Evolutionary conservation across 2,329 filamentous ascomycete species (phyloP).

Genomic region (Biscogniauxia mediterranea): DNA sequence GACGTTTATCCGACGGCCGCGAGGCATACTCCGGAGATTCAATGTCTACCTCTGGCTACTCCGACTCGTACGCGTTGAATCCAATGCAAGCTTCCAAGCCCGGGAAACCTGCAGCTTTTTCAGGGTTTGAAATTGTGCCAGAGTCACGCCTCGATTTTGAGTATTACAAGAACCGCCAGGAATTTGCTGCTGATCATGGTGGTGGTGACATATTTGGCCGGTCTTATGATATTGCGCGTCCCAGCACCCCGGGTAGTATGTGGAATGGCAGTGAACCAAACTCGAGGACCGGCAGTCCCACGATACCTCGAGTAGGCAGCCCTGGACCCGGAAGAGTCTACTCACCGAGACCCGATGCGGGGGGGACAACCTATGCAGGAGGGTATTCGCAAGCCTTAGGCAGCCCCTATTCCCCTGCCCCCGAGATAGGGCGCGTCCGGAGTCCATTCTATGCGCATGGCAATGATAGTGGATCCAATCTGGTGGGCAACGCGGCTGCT

Average conservation of each 20-base stretch:
- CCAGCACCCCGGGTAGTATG: conserved; percentile 59
- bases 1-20: conserved; percentile 68
- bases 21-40: conserved; percentile 56
- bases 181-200: conserved; percentile 86
- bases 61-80: conserved; percentile 77
- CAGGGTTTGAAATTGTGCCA: conserved; percentile 86
- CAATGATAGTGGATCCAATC: conserved; percentile 53
- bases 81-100: conserved; percentile 63
- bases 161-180: conserved; percentile 85
- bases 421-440: conserved; percentile 35
- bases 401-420: conserved; percentile 26
- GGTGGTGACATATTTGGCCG: conserved; percentile 68
- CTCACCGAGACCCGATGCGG: conserved; percentile 24
- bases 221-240: conserved; percentile 56
- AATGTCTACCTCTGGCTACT: conserved; percentile 68
- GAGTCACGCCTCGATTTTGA: conserved; percentile 86
- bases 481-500: conserved; percentile 52
- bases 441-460: conserved; percentile 50
- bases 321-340: conserved; percentile 25
- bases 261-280: conserved; percentile 42
- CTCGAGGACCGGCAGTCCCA: conserved; percentile 53
- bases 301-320: conserved; percentile 29
- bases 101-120: conserved; percentile 48
- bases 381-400: conserved; percentile 26
- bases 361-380: conserved; percentile 27